Evolutionary conservation across 768 basidiomycete species (phyloP).

Genomic region (Leccinum boreale): DNA sequence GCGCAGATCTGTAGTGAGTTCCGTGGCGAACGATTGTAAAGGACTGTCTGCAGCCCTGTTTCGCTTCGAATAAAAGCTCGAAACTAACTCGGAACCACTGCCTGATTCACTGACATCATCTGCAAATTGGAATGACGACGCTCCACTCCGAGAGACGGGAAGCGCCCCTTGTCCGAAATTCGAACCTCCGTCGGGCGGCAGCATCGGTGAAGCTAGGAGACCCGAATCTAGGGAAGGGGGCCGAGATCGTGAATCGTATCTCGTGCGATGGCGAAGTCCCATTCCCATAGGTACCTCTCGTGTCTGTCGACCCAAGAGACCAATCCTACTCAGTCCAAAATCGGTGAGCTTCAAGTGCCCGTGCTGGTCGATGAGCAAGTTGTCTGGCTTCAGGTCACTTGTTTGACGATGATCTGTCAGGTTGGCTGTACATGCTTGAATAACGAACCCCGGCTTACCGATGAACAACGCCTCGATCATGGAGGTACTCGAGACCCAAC

Average conservation of each 20-base stretch:
- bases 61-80: conserved; percentile 53
- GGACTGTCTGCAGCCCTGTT: conserved; percentile 66
- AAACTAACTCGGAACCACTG: conserved; percentile 70
- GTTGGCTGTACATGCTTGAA: neutral
- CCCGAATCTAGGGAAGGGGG: conserved; percentile 81
- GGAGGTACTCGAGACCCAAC: conserved; percentile 94
- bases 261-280: conserved; percentile 50
- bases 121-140: conserved; percentile 65
- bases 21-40: conserved; percentile 81
- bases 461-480: conserved; percentile 92
- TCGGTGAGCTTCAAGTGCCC: conserved; percentile 98
- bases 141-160: conserved; percentile 54
- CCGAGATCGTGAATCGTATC: conserved; percentile 65
- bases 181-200: conserved; percentile 69
- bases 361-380: conserved; percentile 92
- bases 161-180: conserved; percentile 74
- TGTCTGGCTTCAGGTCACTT: conserved; percentile 97
- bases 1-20: conserved; percentile 77
- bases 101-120: conserved; percentile 89
- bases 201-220: conserved; percentile 73
- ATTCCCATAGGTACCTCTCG: conserved; percentile 53
- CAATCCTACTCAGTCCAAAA: conserved; percentile 95
- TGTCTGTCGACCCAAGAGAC: conserved; percentile 96
- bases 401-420: conserved; percentile 8
- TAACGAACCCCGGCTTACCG: conserved; percentile 54